A percentile compares a stretch with the other conserved stretches of the same genome.
Evolutionary conservation across 2,329 filamentous ascomycete species (phyloP).

Genomic region (Thielaviopsis populi): DNA sequence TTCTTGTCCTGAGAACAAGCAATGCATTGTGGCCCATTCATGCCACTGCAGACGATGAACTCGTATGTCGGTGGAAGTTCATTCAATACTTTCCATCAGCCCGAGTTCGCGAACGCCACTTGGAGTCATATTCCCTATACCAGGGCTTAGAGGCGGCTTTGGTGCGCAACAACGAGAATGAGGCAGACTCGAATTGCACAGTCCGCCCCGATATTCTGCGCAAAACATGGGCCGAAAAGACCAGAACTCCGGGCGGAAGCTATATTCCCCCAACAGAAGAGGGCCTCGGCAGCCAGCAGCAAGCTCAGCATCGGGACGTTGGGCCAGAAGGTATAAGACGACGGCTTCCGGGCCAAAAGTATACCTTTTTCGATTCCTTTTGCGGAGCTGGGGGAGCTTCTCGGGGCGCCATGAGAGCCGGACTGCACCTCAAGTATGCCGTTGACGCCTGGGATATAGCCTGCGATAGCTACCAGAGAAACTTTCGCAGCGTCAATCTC

Average conservation of each 20-base stretch:
- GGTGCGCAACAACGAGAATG: conserved; percentile 23
- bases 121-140: conserved; percentile 18
- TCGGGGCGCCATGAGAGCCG: conserved; percentile 42
- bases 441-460: conserved; percentile 49
- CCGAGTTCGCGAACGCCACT: conserved; percentile 16
- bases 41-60: conserved; percentile 23
- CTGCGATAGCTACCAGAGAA: conserved; percentile 40
- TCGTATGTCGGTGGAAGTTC: conserved; percentile 41
- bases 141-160: conserved; percentile 27
- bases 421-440: conserved; percentile 43
- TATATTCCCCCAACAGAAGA: neutral
- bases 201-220: conserved; percentile 23
- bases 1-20: conserved; percentile 36
- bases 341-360: conserved; percentile 29
- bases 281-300: neutral
- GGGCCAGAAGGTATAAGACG: neutral
- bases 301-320: neutral
- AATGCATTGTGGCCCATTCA: conserved; percentile 36
- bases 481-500: conserved; percentile 40
- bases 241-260: conserved; percentile 14
- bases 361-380: conserved; percentile 58
- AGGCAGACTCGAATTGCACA: conserved; percentile 22
- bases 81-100: conserved; percentile 22
- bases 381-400: conserved; percentile 60
- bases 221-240: conserved; percentile 22